Evolutionary conservation across 345 rosid species (phyloP).

Genomic region (Citrus medica): DNA sequence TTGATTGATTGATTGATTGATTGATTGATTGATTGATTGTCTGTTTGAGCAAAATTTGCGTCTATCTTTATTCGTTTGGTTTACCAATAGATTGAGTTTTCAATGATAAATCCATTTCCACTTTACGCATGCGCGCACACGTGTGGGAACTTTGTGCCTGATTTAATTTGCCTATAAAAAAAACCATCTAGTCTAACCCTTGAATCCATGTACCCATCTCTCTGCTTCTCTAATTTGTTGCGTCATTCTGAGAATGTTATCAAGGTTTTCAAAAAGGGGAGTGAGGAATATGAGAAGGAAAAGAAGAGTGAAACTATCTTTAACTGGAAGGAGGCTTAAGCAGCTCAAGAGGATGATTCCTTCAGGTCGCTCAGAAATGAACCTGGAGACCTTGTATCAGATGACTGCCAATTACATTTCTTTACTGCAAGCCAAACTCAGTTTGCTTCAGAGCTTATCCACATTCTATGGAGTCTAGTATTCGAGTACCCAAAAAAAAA

Average conservation of each 20-base stretch:
- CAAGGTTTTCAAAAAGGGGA: slow-evolving; percentile 6
- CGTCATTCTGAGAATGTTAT: slow-evolving; percentile 8
- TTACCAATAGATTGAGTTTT: not conserved
- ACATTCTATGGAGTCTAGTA: slow-evolving; percentile 13
- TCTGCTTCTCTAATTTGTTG: not conserved
- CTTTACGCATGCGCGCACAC: not conserved
- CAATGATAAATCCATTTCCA: not conserved
- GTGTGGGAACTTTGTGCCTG: not conserved
- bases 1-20: slow-evolving; percentile 4
- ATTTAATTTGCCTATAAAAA: slow-evolving; percentile 1
- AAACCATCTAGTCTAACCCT: not conserved
- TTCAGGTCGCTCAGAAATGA: not conserved
- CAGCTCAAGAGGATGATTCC: slow-evolving; percentile 18
- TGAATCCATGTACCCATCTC: not conserved
- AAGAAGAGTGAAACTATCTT: slow-evolving; percentile 12
- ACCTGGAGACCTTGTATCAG: slow-evolving; percentile 17
- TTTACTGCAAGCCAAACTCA: slow-evolving; percentile 18
- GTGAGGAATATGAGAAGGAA: slow-evolving; percentile 1
- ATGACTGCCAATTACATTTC: slow-evolving; percentile 14
- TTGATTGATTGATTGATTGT: slow-evolving; percentile 4
- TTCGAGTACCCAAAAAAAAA: too few relatives aligned
- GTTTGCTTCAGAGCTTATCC: slow-evolving; percentile 19
- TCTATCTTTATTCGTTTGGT: not conserved
- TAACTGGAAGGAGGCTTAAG: slow-evolving; percentile 11
- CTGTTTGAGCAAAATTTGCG: not conserved